A percentile compares a stretch with the other conserved stretches of the same genome.
Conservation (phyloP, 2,329 filamentous ascomycete genomes). For the Exophiala phaeomuriformis region DNA sequence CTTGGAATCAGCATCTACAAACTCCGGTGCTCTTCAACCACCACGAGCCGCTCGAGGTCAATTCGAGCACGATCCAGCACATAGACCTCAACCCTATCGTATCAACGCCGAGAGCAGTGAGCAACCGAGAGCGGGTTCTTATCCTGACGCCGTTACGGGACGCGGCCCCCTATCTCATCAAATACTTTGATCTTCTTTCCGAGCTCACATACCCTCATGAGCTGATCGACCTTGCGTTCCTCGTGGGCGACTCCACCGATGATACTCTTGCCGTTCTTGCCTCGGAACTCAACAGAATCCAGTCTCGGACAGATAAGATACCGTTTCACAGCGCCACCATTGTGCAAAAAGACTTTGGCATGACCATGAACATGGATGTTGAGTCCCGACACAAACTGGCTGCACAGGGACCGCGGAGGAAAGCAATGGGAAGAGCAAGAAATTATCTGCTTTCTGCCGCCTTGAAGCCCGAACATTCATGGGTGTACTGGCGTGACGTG, state of each 20-base stretch:
- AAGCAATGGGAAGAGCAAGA: constrained; percentile 79
- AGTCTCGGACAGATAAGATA: constrained; percentile 68
- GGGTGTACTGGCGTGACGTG: constrained; percentile 98
- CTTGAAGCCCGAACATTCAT: constrained; percentile 87
- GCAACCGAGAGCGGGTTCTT: constrained; percentile 79
- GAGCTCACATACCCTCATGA: constrained; percentile 90
- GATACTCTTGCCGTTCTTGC: constrained; percentile 84
- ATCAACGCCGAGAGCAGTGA: constrained; percentile 69
- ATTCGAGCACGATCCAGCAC: constrained; percentile 68
- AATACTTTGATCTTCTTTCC: constrained; percentile 88
- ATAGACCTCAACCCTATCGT: constrained; percentile 78
- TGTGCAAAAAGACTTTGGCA: constrained; percentile 85
- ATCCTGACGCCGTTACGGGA: constrained; percentile 91
- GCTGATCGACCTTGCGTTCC: constrained; percentile 88
- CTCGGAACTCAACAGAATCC: constrained; percentile 78
- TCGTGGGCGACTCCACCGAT: constrained; percentile 85
- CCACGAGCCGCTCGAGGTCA: constrained; percentile 78
- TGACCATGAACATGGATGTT: constrained; percentile 67
- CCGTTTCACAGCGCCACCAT: constrained; percentile 81
- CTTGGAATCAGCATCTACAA: constrained; percentile 81
- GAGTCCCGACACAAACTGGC: constrained; percentile 76
- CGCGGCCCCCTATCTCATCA: constrained; percentile 69
- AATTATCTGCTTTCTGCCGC: constrained; percentile 84
- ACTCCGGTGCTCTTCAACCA: constrained; percentile 96
- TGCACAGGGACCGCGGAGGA: constrained; percentile 82